These are phyloP conservation scores for Hortiboletus campestris DNA, from an alignment of 768 basidiomycete species.

Conservation along the genomic window DNA sequence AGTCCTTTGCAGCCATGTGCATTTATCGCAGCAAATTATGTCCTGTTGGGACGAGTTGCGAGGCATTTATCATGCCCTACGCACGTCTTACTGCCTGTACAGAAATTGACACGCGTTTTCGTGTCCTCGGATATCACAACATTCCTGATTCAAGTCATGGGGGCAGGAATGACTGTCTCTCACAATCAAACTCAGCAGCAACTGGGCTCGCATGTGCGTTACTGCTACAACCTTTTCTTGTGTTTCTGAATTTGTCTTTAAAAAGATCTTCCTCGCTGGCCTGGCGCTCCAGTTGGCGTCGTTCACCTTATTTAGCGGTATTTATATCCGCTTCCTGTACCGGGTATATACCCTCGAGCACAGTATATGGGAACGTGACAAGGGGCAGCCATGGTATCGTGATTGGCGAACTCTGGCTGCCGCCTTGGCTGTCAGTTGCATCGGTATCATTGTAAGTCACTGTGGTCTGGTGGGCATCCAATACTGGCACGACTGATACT, in stretches of 20 bases:
- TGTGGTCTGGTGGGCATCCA: background rate
- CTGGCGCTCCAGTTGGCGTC: conserved; percentile 55
- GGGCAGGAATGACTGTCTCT: conserved; percentile 4
- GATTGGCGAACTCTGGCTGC: conserved; percentile 60
- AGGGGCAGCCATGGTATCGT: conserved; percentile 42
- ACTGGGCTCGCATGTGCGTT: conserved; percentile 38
- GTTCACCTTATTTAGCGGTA: conserved; percentile 45
- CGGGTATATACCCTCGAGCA: conserved; percentile 39
- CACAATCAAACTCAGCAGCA: conserved; percentile 12
- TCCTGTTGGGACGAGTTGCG: conserved; percentile 62
- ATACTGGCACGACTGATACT: background rate
- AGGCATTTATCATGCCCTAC: conserved; percentile 44
- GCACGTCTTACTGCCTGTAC: conserved; percentile 48
- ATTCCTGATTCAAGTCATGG: conserved; percentile 58
- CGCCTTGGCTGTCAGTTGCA: conserved; percentile 52
- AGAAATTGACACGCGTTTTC: conserved; percentile 54
- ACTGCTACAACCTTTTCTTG: background rate
- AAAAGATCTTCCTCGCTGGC: conserved; percentile 57
- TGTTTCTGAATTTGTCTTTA: conserved; percentile 37
- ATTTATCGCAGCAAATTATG: conserved; percentile 68
- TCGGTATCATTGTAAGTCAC: conserved; percentile 58
- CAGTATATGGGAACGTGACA: conserved; percentile 40
- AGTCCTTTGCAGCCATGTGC: conserved; percentile 55
- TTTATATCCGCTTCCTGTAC: conserved; percentile 49
- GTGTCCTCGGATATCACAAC: conserved; percentile 62